These are phyloP conservation scores for Botrytis byssoidea DNA, from an alignment of 2,329 filamentous ascomycete genomes.

Conservation along the genomic window DNA sequence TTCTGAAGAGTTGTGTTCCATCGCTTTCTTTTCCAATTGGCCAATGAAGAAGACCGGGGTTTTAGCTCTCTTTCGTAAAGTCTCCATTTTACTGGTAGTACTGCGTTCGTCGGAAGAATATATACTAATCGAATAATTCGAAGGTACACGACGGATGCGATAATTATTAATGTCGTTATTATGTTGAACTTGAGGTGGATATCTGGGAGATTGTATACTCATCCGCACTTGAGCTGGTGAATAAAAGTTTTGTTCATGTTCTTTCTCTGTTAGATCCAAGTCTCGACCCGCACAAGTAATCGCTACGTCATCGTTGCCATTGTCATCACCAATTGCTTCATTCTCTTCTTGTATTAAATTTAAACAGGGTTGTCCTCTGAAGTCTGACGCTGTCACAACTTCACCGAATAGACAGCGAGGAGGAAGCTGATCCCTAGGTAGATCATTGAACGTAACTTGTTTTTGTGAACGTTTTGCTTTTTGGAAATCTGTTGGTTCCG, in stretches of 20 bases:
- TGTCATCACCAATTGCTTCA: slow-evolving; percentile 8
- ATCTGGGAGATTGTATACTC: neutral
- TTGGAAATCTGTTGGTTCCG: neutral
- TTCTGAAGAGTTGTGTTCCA: slow-evolving; percentile 26
- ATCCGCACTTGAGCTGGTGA: slow-evolving; percentile 15
- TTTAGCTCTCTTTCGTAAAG: slow-evolving; percentile 29
- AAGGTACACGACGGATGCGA: slow-evolving; percentile 10
- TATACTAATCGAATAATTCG: slow-evolving; percentile 23
- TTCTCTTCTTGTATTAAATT: slow-evolving; percentile 16
- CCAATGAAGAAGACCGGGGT: slow-evolving; percentile 36
- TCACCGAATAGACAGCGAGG: slow-evolving; percentile 9
- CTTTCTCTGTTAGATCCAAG: slow-evolving; percentile 6
- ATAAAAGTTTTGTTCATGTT: slow-evolving; percentile 7
- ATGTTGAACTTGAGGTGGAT: slow-evolving; percentile 4
- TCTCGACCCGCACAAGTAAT: slow-evolving; percentile 1
- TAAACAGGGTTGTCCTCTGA: slow-evolving; percentile 24
- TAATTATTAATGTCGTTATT: neutral
- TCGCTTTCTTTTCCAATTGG: slow-evolving; percentile 31
- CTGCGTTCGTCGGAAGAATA: slow-evolving; percentile 20
- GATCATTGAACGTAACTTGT: slow-evolving; percentile 17
- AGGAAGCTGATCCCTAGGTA: slow-evolving; percentile 2
- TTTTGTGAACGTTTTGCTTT: slow-evolving; percentile 24
- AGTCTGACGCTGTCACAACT: slow-evolving; percentile 17
- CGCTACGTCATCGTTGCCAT: slow-evolving; percentile 14
- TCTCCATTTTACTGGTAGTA: slow-evolving; percentile 5